Conservation (phyloP, 768 basidiomycete genomes). For the Suillus subluteus region DNA sequence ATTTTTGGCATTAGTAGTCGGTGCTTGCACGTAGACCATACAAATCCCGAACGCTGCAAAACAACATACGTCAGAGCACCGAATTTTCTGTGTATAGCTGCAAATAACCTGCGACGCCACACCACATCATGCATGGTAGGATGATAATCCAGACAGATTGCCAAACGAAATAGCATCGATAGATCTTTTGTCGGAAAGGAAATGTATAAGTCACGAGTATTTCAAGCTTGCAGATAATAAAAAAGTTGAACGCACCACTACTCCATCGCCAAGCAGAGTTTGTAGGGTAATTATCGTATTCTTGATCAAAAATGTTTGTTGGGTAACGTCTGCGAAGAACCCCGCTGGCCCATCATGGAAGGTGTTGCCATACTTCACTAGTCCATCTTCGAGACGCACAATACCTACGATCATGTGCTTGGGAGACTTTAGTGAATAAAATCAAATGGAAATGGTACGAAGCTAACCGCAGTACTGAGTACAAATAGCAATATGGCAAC, state of each 20-base stretch:
- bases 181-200: slow-evolving; percentile 14
- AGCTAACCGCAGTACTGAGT: background rate
- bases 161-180: slow-evolving; percentile 14
- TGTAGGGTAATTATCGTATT: slow-evolving; percentile 23
- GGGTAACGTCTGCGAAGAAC: slow-evolving; percentile 25
- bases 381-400: slow-evolving; percentile 21
- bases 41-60: slow-evolving; percentile 7
- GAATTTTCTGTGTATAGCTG: background rate
- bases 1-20: slow-evolving; percentile 1
- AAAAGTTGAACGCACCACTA: slow-evolving; percentile 10
- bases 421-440: background rate
- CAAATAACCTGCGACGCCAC: slow-evolving; percentile 10
- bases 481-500: background rate
- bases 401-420: slow-evolving; percentile 21
- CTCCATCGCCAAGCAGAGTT: slow-evolving; percentile 15
- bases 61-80: background rate
- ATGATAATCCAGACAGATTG: slow-evolving; percentile 17
- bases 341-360: slow-evolving; percentile 26
- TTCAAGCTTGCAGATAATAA: background rate
- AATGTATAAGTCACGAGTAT: background rate
- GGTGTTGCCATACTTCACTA: slow-evolving; percentile 21
- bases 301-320: slow-evolving; percentile 29
- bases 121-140: slow-evolving; percentile 13
- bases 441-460: too few relatives aligned
- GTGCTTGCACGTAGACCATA: slow-evolving; percentile 8